Base-by-base conservation (phyloP, 129 eudicot genomes). In the Dittrichia graveolens region DNA sequence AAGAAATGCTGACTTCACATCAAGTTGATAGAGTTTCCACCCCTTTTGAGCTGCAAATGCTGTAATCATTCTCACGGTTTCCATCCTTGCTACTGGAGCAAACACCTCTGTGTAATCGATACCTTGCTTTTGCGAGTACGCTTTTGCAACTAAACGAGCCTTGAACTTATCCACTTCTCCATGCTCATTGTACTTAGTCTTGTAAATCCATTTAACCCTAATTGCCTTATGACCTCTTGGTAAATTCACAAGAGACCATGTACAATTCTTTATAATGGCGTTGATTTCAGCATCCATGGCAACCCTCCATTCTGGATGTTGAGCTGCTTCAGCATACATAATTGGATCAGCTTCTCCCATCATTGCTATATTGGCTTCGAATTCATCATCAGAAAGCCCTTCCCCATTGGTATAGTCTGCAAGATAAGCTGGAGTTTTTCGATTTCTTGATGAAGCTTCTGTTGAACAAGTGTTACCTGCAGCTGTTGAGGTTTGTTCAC, bases 211-310 rank as follows among this genome's bases (percentile, higher is more conserved):
- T 24, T 24, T 24, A 24, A 24, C 31, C 31, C 31, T 2, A 24
- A 24, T 24, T 24, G 14, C 5, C 24, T 53, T 50, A 13, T 19
- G 6, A 1, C 31, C 47, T 0, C 3, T 49, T 3, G 47, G 73
- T 37, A 49, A 53, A 13, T 68, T 34, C 0, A 15, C 14, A 0
- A 35, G n/a, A 6, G 61, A 34, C 35, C 73, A 68, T 5, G 73
- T 68, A 0, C 6, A 8, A 14, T 68, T 68, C n/a, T n/a, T 35
- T 9, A 34, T 34, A 0, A n/a, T 68, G 0, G 35, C 44, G 12
- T 68, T 31, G 1, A 67, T 67, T 31, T 66, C 59, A 5, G n/a
- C n/a, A 68, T 68, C 45, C 61, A 50, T 68, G 1, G 35, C 61
- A 6, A 0, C 4, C 6, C 5, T 0, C 47, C 61, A 68, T 35